Percentiles rank a stretch among this genome's conserved stretches.
These are phyloP conservation scores for Colletotrichum cuscutae DNA, from an alignment of 2,329 filamentous ascomycete genomes.

Conservation along the genomic window DNA sequence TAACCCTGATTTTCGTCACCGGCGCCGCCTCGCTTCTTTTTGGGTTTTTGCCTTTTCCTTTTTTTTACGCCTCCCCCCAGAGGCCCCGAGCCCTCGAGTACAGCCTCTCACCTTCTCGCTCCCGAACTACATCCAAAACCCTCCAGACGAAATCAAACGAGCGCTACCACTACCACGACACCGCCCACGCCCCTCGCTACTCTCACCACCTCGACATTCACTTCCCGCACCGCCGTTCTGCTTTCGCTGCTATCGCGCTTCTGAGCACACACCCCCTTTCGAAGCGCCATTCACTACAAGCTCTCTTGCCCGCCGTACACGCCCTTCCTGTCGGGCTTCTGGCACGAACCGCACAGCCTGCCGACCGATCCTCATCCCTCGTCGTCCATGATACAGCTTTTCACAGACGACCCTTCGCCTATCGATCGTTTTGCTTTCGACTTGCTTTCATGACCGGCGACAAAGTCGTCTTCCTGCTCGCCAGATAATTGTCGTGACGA, in stretches of 20 bases:
- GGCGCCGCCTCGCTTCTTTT: slow-evolving; percentile 11
- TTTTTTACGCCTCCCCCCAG: slow-evolving; percentile 5
- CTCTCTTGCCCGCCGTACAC: slow-evolving; percentile 22
- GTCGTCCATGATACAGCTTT: slow-evolving; percentile 29
- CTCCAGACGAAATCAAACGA: slow-evolving; percentile 23
- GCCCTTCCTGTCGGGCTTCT: slow-evolving; percentile 25
- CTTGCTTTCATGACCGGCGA: slow-evolving; percentile 27
- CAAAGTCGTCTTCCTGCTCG: slow-evolving; percentile 12
- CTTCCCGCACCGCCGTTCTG: slow-evolving; percentile 9
- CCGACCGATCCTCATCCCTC: slow-evolving; percentile 9
- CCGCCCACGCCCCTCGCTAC: not conserved
- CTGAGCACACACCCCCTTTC: slow-evolving; percentile 24
- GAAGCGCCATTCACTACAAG: slow-evolving; percentile 26
- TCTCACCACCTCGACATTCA: not conserved
- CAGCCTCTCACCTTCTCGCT: not conserved
- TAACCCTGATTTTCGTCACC: slow-evolving; percentile 9
- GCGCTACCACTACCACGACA: slow-evolving; percentile 26
- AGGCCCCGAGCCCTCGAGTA: slow-evolving; percentile 14
- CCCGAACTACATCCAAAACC: slow-evolving; percentile 22
- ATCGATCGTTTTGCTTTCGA: slow-evolving; percentile 9
- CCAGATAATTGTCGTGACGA: slow-evolving; percentile 29
- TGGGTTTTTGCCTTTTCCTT: not conserved
- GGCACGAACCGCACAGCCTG: slow-evolving; percentile 32
- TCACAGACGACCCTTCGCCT: slow-evolving; percentile 15
- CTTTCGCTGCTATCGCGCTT: slow-evolving; percentile 16